A percentile compares a stretch with the other conserved stretches of the same genome.
Evolutionary conservation across 305 asterid species (phyloP).

Genomic region (Stenogyne calaminthoides): DNA sequence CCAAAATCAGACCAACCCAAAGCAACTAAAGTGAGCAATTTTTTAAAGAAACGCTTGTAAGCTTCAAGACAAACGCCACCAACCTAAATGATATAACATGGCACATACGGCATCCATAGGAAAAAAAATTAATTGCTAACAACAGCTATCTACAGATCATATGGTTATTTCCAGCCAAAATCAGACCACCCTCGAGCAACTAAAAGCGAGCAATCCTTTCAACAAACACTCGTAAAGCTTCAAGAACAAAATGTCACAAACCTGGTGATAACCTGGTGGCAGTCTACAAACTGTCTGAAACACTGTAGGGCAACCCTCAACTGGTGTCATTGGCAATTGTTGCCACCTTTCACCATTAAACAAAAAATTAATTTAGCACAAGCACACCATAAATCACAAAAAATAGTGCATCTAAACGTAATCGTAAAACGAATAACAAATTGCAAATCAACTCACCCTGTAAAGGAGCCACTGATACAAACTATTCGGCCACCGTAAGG

Average conservation of each 20-base stretch:
- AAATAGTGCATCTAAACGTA: background rate
- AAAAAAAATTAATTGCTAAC: conserved; percentile 7
- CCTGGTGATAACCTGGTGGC: conserved; percentile 97
- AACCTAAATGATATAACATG: conserved; percentile 44
- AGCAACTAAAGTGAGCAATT: conserved; percentile 20
- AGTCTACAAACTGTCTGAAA: conserved; percentile 88
- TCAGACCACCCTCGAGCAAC: conserved; percentile 25
- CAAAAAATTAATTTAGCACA: conserved; percentile 8
- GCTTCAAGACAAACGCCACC: conserved; percentile 23
- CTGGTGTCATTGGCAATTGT: conserved; percentile 90
- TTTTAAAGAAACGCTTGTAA: background rate
- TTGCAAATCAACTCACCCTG: conserved; percentile 63
- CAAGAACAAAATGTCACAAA: conserved; percentile 26
- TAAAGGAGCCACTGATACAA: conserved; percentile 80
- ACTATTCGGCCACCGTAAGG: conserved; percentile 93
- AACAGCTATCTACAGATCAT: background rate
- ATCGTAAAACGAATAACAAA: background rate
- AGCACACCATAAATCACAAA: conserved; percentile 22
- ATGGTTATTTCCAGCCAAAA: conserved; percentile 4
- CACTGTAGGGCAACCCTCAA: conserved; percentile 96
- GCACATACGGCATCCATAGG: background rate
- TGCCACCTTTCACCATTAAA: conserved; percentile 66
- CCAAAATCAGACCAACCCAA: conserved; percentile 26
- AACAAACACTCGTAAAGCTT: conserved; percentile 23
- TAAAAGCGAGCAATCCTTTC: conserved; percentile 10